Conservation (phyloP, 2,329 filamentous ascomycete species). For the Colletotrichum endophyticum region DNA sequence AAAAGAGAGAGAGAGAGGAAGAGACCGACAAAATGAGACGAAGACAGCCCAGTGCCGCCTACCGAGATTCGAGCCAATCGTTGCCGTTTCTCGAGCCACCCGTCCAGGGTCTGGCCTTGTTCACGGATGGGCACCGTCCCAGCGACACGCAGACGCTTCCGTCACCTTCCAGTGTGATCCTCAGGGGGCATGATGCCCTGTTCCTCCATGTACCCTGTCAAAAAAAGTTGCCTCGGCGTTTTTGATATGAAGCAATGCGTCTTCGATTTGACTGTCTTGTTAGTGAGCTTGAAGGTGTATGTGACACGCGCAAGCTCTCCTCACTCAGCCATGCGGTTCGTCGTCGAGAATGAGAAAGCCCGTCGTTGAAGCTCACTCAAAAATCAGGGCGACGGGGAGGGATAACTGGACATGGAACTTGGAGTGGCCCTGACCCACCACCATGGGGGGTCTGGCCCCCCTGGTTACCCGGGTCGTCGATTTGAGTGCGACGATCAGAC, state of each 20-base stretch:
- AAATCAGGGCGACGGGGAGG: neutral
- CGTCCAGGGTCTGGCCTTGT: slow-evolving; percentile 13
- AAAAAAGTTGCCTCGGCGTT: neutral
- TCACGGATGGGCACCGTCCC: neutral
- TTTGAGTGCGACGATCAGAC: slow-evolving; percentile 15
- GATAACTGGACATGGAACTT: neutral
- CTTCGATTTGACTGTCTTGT: neutral
- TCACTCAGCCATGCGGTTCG: neutral
- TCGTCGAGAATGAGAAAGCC: neutral
- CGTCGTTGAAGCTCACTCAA: neutral
- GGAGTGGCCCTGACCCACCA: neutral
- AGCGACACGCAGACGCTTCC: slow-evolving; percentile 17
- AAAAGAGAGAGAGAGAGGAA: neutral
- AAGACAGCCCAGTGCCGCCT: slow-evolving; percentile 9
- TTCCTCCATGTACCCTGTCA: neutral
- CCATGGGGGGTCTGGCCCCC: neutral
- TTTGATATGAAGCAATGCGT: neutral
- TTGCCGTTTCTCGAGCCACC: neutral
- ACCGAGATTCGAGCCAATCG: slow-evolving; percentile 13
- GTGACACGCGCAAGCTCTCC: neutral
- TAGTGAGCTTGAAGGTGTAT: neutral
- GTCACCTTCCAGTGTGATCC: slow-evolving; percentile 8
- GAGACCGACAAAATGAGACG: slow-evolving; percentile 10
- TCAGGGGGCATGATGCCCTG: neutral
- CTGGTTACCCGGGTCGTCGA: neutral